A percentile compares a stretch with the other conserved stretches of the same genome.
phyloP scores from a whole-genome alignment of 2,329 filamentous ascomycete genomes.

The Talaromyces sp. region DNA sequence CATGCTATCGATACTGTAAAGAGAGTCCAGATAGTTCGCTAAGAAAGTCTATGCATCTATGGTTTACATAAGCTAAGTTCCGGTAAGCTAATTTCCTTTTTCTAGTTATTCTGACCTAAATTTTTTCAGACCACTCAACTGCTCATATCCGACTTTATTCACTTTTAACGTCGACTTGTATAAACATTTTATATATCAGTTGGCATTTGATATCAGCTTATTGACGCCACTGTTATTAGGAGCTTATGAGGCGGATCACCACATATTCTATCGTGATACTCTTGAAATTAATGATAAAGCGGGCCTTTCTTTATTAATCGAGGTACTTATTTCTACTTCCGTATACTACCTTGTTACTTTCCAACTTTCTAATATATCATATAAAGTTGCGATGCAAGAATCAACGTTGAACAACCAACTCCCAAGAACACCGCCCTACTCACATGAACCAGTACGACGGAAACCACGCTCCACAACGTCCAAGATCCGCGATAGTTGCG shows the following conservation, averaged over 20 bases:
- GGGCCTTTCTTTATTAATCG: background rate
- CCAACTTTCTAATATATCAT: background rate
- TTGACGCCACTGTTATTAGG: background rate
- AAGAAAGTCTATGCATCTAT: background rate
- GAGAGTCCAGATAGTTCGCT: background rate
- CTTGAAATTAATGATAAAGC: background rate
- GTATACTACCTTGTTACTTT: background rate
- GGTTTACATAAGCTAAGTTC: background rate
- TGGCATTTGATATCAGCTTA: background rate
- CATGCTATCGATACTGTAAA: background rate
- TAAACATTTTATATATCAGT: background rate
- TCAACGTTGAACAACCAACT: background rate
- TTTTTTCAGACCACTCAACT: background rate
- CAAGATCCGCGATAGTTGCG: slow-evolving; percentile 32
- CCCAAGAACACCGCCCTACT: background rate
- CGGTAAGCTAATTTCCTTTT: background rate
- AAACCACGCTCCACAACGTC: background rate
- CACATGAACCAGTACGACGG: background rate
- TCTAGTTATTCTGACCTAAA: background rate
- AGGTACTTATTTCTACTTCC: background rate
- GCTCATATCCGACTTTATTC: background rate
- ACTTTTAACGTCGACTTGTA: background rate
- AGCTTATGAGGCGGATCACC: background rate
- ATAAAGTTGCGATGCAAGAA: background rate
- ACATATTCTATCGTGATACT: background rate